Evolutionary conservation across 78 protist genomes (phyloP), one percentile per base, ranked within the genome.

Genomic region (Dictyostelium capitatum): DNA sequence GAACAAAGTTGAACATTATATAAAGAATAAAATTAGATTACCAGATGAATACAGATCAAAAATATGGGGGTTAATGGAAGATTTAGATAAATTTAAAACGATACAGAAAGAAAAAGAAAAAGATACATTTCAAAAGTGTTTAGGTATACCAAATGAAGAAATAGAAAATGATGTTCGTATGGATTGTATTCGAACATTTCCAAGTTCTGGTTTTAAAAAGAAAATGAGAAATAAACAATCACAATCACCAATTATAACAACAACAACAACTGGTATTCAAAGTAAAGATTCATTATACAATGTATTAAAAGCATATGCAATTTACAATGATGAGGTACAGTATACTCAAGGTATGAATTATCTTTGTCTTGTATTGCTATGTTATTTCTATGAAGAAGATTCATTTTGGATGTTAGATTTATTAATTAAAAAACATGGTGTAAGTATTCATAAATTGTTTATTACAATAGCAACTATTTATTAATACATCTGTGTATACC

Each of bases 331-430:
- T 46, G 92, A 87, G 23, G 92, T 87, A 25, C 70, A 59, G 77
- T 87, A 87, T 64, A 87, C 92, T 11, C 92, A 87, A 65, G 92
- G 92, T 28, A 87, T 87, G 92, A 87, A 87, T 50, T 87, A 87
- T 77, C n/a, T 87, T 47, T 79, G 83, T 53, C 51, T 87, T 19
- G 50, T 87, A 47, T n/a, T 87, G 48, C 30, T 87, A 64, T 87
- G 92, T 54, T 87, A 87, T 77, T 87, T 62, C 62, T 17, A 20
- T 57, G 92, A 87, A 62, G 77, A 62, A 51, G 78, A 87, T 20
- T 74, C 92, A 64, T 87, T 87, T 77, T 87, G 92, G 92, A 59
- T 87, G 83, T 53, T 87, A 79, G 92, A 87, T 77, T 10, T 87
- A 23, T 77, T 87, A 50, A 87, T 87, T 50, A 87, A 77, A 50